These are phyloP conservation scores for Conidiobolus incongruus DNA, from an alignment of 371 early-diverging fungal genomes.

Conservation along the genomic window DNA sequence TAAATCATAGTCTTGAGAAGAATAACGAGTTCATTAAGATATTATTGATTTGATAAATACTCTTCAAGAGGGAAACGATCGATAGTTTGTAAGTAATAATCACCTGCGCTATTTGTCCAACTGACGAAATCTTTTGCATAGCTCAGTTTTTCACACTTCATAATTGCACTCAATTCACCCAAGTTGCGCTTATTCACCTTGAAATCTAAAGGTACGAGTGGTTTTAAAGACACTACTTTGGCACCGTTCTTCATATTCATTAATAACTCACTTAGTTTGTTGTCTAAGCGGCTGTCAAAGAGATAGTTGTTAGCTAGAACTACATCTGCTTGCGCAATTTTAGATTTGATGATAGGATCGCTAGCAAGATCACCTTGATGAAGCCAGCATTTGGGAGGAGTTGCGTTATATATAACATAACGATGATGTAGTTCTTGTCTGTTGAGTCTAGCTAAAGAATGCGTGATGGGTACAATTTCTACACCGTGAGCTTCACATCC, in stretches of 20 bases:
- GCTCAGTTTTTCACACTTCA: slow-evolving; percentile 42
- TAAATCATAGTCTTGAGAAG: no score
- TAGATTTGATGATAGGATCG: slow-evolving; percentile 26
- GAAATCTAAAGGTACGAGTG: slow-evolving; percentile 54
- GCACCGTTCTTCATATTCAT: slow-evolving; percentile 78
- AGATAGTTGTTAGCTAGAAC: slow-evolving; percentile 88
- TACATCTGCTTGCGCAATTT: slow-evolving; percentile 65
- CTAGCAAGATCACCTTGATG: slow-evolving; percentile 57
- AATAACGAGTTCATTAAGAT: background rate
- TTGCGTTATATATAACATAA: slow-evolving; percentile 30
- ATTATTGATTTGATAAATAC: slow-evolving; percentile 19
- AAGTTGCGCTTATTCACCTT: slow-evolving; percentile 52
- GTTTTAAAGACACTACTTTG: slow-evolving; percentile 57
- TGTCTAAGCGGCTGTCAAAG: slow-evolving; percentile 65
- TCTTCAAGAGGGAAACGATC: slow-evolving; percentile 38
- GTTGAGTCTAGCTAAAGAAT: slow-evolving; percentile 53
- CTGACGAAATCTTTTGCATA: slow-evolving; percentile 71
- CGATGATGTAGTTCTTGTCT: slow-evolving; percentile 61
- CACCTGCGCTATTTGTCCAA: slow-evolving; percentile 79
- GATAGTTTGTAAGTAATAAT: slow-evolving; percentile 66
- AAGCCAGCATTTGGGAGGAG: slow-evolving; percentile 33
- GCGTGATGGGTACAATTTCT: slow-evolving; percentile 80
- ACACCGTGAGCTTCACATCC: slow-evolving; percentile 71
- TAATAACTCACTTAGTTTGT: slow-evolving; percentile 54
- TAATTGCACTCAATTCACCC: slow-evolving; percentile 63